Evolutionary conservation across 768 basidiomycete genomes (phyloP).

Genomic region (Hygrocybe punicea): DNA sequence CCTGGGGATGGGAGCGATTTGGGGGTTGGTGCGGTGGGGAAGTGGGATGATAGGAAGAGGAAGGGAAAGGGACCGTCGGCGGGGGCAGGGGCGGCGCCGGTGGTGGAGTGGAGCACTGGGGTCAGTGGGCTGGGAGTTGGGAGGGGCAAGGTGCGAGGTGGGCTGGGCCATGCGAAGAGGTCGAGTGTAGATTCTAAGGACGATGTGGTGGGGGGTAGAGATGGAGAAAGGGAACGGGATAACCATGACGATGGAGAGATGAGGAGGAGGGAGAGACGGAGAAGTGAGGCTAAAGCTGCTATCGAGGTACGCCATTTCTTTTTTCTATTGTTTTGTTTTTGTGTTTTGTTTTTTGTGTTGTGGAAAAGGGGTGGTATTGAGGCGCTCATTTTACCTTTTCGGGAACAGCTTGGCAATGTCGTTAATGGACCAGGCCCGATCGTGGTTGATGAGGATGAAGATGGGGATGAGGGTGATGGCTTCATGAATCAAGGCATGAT

Average conservation of each 20-base stretch:
- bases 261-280: slow-evolving; percentile 66
- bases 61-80: slow-evolving; percentile 10
- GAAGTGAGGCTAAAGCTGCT: slow-evolving; percentile 81
- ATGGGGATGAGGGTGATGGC: slow-evolving; percentile 24
- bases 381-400: too few species aligned
- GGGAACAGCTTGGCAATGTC: slow-evolving; percentile 90
- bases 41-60: slow-evolving; percentile 6
- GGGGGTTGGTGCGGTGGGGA: slow-evolving; percentile 19
- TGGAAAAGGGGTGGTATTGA: too few species aligned
- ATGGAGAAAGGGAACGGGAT: slow-evolving; percentile 32
- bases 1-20: slow-evolving; percentile 76
- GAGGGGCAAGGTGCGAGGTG: slow-evolving; percentile 13
- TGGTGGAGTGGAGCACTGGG: slow-evolving; percentile 30
- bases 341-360: slow-evolving; percentile 7
- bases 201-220: slow-evolving; percentile 31
- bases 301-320: slow-evolving; percentile 63
- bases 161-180: slow-evolving; percentile 44
- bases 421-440: slow-evolving; percentile 74
- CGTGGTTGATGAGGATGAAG: slow-evolving; percentile 48
- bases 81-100: slow-evolving; percentile 13
- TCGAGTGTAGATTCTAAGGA: slow-evolving; percentile 72
- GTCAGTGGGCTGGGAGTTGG: slow-evolving; percentile 33
- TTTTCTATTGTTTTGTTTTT: slow-evolving; percentile 7
- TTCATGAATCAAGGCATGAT: slow-evolving; percentile 44
- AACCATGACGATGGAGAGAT: slow-evolving; percentile 44